phyloP scores from a whole-genome alignment of 2,329 filamentous ascomycete species.

The Aspergillus fructus region DNA sequence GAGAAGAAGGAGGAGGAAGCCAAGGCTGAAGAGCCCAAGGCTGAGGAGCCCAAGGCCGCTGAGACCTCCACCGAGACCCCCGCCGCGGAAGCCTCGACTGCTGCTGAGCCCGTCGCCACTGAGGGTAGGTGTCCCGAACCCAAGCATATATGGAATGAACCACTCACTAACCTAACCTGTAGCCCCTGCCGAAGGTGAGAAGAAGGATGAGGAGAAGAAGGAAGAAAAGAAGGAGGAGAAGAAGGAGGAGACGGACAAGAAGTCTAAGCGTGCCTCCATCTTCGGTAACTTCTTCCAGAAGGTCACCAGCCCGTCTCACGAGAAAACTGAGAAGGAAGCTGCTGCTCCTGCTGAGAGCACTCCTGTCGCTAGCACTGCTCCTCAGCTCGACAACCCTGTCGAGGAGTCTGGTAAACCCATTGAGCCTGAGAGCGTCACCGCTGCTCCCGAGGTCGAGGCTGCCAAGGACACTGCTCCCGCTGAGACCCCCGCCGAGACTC shows the following conservation, averaged over 20 bases:
- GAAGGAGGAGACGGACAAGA: constrained; percentile 44
- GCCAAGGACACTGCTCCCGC: constrained; percentile 32
- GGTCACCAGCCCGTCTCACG: constrained; percentile 46
- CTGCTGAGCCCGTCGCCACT: constrained; percentile 10
- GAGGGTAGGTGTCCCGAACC: constrained; percentile 20
- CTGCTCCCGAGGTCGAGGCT: constrained; percentile 41
- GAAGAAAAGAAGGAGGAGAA: constrained; percentile 28
- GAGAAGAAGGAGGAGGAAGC: constrained; percentile 30
- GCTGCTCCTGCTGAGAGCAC: constrained; percentile 49
- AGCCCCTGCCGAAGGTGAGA: constrained; percentile 44
- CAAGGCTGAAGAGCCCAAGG: constrained; percentile 27
- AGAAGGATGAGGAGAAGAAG: constrained; percentile 21
- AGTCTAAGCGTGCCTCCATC: constrained; percentile 79
- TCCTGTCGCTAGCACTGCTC: constrained; percentile 49
- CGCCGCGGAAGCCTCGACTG: constrained; percentile 16
- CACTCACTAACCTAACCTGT: constrained; percentile 31
- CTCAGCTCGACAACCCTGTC: constrained; percentile 48
- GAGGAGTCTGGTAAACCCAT: constrained; percentile 40
- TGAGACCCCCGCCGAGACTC: constrained; percentile 33
- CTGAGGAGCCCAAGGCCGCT: constrained; percentile 40
- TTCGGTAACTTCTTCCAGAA: constrained; percentile 80
- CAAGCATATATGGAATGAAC: neutral
- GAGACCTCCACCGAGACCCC: constrained; percentile 18
- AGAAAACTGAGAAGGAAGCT: constrained; percentile 50
- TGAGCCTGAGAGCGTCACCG: constrained; percentile 44